Base-by-base conservation (phyloP, 768 basidiomycete genomes). In the Suillus subaureus region DNA sequence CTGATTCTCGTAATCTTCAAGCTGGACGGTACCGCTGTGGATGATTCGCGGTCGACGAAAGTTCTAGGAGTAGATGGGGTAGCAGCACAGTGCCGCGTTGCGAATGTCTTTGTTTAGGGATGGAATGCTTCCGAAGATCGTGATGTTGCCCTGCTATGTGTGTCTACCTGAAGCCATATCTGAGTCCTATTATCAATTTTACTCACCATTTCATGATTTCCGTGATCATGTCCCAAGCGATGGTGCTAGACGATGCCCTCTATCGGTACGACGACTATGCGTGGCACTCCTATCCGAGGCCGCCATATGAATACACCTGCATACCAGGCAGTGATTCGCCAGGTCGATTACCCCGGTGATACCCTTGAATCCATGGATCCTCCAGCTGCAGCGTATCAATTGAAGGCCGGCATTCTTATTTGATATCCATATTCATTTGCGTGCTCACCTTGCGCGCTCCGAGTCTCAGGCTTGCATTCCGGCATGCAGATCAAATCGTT, bases 261-360 rank as follows among this genome's bases (percentile, higher is more conserved):
- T 39, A 33, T 58, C 57, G 9, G 52, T 54, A 54, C 16, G 23
- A 26, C 16, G 39, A 6, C 6, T 11, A 42, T 60, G 57, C 39
- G 26, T 60, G 26, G 57, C 21, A 60, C 39, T 42, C 39, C 57
- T 60, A 40, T 60, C 39, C 26, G 39, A 60, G 57, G 39, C 39
- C 39, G 57, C 57, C 9, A 18, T 60, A 35, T 26, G 57, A 40
- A 60, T 60, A 11, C 57, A 16, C 39, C 39, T 26, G 26, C 18
- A 11, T 9, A 9, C 52, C 23, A 40, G 39, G 16, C 57, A 18
- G 26, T 21, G 57, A 60, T 60, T 28, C 57, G 28, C 57, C n/a
- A 18, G 37, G 26, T 58, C 23, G 15, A 58, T 58, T 54, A 9
- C 57, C 23, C 16, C 15, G 9, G 37, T 15, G 57, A 26, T 11